These are phyloP conservation scores for Beta lomatogona DNA, from an alignment of 179 eudicot genomes.

Conservation along the genomic window DNA sequence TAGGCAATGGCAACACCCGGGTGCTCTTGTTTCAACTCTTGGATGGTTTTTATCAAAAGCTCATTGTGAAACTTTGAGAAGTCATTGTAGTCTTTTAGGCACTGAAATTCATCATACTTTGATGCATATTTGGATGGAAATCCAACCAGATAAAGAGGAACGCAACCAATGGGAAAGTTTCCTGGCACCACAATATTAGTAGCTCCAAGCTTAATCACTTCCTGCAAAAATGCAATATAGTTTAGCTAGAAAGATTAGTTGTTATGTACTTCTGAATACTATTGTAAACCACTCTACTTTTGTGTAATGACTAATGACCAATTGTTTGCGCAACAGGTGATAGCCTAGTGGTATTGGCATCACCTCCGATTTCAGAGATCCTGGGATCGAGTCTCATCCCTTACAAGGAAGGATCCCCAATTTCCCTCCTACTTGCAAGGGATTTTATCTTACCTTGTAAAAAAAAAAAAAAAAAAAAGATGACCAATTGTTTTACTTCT, in stretches of 20 bases:
- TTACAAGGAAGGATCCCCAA: too few relatives aligned
- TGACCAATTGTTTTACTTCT: too few relatives aligned
- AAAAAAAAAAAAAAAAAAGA: too few relatives aligned
- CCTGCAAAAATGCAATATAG: conserved; percentile 16
- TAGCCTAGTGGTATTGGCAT: too few relatives aligned
- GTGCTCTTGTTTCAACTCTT: conserved; percentile 33
- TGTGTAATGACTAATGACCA: too few relatives aligned
- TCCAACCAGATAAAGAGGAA: conserved; percentile 34
- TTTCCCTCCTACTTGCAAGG: too few relatives aligned
- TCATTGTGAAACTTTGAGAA: conserved; percentile 40
- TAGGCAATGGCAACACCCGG: conserved; percentile 42
- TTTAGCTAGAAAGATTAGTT: not conserved
- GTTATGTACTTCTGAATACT: too few relatives aligned
- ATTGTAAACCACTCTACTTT: too few relatives aligned
- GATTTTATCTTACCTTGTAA: too few relatives aligned
- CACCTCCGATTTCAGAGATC: too few relatives aligned
- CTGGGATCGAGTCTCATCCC: too few relatives aligned
- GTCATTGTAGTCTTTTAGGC: conserved; percentile 40
- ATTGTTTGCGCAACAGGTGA: too few relatives aligned
- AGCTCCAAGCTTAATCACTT: conserved; percentile 42
- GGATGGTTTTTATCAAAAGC: conserved; percentile 36
- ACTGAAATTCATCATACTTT: conserved; percentile 44
- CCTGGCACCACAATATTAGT: conserved; percentile 47
- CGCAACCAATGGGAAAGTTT: conserved; percentile 50
- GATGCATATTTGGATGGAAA: conserved; percentile 25